phyloP scores from a whole-genome alignment of 768 basidiomycete genomes.

The Trametes cubensis region DNA sequence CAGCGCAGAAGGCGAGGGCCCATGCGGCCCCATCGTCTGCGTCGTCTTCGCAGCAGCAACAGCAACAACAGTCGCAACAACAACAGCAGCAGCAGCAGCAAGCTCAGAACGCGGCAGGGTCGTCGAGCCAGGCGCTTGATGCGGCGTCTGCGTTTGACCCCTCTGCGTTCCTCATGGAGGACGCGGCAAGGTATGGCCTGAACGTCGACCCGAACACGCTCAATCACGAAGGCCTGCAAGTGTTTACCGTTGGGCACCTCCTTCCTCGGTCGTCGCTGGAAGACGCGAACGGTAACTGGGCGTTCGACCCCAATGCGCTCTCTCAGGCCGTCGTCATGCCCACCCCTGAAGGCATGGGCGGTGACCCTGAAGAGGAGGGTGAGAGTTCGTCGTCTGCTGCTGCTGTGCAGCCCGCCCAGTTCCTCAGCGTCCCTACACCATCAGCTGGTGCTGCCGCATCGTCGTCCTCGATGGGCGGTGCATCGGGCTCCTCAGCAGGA shows the following conservation, averaged over 20 bases:
- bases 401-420: constrained; percentile 14
- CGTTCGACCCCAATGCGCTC: constrained; percentile 48
- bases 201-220: constrained; percentile 25
- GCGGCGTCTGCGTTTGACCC: constrained; percentile 19
- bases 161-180: constrained; percentile 25
- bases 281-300: constrained; percentile 64
- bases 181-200: constrained; percentile 29
- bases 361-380: constrained; percentile 34
- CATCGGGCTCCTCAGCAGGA: not conserved
- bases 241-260: constrained; percentile 79
- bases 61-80: constrained; percentile 5
- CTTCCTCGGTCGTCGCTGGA: constrained; percentile 57
- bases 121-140: constrained; percentile 17
- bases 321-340: constrained; percentile 32
- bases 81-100: not conserved
- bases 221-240: constrained; percentile 69
- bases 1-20: not conserved
- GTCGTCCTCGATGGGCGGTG: constrained; percentile 13
- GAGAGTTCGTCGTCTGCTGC: constrained; percentile 25
- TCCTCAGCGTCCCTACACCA: constrained; percentile 26
- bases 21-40: constrained; percentile 6
- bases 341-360: constrained; percentile 35
- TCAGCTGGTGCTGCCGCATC: constrained; percentile 26
- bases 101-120: not conserved
- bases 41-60: constrained; percentile 7